phyloP scores from a whole-genome alignment of 225 moss, liverwort and hornwort genomes.

The Pleurozium schreberi region DNA sequence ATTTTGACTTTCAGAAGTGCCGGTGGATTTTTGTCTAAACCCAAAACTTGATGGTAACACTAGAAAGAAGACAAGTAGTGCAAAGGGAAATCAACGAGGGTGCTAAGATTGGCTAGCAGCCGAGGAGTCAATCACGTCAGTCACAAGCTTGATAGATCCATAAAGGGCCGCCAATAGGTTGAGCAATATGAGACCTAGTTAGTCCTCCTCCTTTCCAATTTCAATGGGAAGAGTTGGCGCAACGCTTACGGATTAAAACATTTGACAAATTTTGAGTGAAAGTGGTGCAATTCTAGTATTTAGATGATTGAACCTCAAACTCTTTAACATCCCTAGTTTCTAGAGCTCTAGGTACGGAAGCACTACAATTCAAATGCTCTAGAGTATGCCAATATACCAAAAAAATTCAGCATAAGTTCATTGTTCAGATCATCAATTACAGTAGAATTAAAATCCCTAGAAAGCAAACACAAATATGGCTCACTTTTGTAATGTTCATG shows the following conservation, averaged over 20 bases:
- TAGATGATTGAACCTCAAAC: no score
- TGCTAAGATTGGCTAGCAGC: conserved; percentile 54
- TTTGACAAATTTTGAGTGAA: background rate
- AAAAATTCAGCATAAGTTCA: background rate
- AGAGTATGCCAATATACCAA: background rate
- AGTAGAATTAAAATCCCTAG: background rate
- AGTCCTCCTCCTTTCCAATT: conserved; percentile 28
- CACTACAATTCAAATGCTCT: background rate
- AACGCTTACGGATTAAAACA: background rate
- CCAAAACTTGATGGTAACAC: conserved; percentile 12
- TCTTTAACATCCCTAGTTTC: background rate
- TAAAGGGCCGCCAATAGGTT: conserved; percentile 67
- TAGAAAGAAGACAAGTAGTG: conserved; percentile 52
- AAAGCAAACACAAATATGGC: background rate
- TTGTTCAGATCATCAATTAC: background rate
- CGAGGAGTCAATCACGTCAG: conserved; percentile 47
- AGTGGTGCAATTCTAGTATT: background rate
- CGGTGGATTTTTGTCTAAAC: background rate
- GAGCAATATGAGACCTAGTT: conserved; percentile 45
- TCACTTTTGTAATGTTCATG: background rate
- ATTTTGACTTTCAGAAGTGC: conserved; percentile 55
- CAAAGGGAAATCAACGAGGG: conserved; percentile 51
- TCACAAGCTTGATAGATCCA: conserved; percentile 62
- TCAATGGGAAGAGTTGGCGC: background rate
- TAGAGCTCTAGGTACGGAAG: background rate